phyloP scores from a whole-genome alignment of 2,329 filamentous ascomycete genomes.

The Alternaria angustiovoidea region DNA sequence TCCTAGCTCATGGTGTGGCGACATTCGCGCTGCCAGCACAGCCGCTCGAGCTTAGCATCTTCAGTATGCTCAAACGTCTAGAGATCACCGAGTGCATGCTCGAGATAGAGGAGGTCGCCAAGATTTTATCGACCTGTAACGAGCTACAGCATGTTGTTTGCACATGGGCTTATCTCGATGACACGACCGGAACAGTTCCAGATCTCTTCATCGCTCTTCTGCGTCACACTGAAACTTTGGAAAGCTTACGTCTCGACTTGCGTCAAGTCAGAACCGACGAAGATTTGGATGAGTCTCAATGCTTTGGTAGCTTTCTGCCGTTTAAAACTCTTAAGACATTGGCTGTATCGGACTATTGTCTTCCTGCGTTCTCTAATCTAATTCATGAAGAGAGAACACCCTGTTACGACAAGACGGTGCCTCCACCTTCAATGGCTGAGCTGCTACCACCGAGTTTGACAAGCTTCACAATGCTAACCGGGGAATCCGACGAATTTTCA shows the following conservation, averaged over 20 bases:
- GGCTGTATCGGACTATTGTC: slow-evolving; percentile 19
- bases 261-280: slow-evolving; percentile 10
- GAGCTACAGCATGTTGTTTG: slow-evolving; percentile 31
- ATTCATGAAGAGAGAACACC: background rate
- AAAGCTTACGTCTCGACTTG: slow-evolving; percentile 26
- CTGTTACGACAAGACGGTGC: accelerated
- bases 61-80: slow-evolving; percentile 25
- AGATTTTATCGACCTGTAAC: slow-evolving; percentile 20
- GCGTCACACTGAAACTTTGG: slow-evolving; percentile 22
- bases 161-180: slow-evolving; percentile 27
- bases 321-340: slow-evolving; percentile 20
- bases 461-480: slow-evolving; percentile 16
- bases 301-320: slow-evolving; percentile 18
- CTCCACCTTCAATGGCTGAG: slow-evolving; percentile 8
- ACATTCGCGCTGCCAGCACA: background rate
- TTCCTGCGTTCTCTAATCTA: slow-evolving; percentile 5
- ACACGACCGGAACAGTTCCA: background rate
- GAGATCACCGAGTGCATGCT: slow-evolving; percentile 31
- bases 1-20: slow-evolving; percentile 25
- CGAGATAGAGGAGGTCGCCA: slow-evolving; percentile 14
- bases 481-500: accelerated
- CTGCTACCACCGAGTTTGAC: slow-evolving; percentile 22
- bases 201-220: slow-evolving; percentile 22
- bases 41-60: background rate
- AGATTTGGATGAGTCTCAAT: background rate